phyloP scores from a whole-genome alignment of 2,329 filamentous ascomycete species.

The Alternaria sp. region DNA sequence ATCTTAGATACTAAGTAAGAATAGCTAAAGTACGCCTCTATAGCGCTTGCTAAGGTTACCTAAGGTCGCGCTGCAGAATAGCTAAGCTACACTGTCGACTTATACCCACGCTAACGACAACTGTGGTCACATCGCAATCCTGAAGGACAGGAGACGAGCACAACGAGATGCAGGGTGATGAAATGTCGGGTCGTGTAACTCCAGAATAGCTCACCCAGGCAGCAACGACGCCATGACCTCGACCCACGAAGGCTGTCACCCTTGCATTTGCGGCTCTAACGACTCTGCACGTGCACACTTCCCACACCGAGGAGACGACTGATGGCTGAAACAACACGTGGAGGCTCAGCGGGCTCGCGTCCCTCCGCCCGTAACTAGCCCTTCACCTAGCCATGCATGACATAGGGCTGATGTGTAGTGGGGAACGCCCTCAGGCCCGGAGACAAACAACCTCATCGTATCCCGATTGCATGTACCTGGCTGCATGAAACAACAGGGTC shows the following conservation, averaged over 20 bases:
- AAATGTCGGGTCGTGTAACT: background rate
- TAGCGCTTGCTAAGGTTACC: too few species aligned
- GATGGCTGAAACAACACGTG: conserved; percentile 10
- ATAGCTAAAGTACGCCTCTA: too few species aligned
- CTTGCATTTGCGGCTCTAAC: background rate
- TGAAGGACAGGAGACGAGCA: background rate
- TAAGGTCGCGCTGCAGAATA: too few species aligned
- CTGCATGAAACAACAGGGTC: background rate
- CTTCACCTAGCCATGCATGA: background rate
- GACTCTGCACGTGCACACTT: background rate
- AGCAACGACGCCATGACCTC: background rate
- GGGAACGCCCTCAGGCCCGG: background rate
- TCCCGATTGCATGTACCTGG: background rate
- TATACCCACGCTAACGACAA: background rate
- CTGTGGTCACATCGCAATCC: background rate
- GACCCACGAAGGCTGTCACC: background rate
- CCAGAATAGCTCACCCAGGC: background rate
- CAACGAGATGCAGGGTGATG: background rate
- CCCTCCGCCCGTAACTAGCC: background rate
- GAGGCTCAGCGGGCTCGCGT: conserved; percentile 2
- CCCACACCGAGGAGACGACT: background rate
- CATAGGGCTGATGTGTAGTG: background rate
- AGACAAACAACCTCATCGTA: background rate
- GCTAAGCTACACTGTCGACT: too few species aligned
- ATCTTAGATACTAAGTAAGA: too few species aligned